Percentiles rank a stretch among this genome's conserved stretches.
Conservation (phyloP, 2,329 filamentous ascomycete genomes). For the Trichoderma pleuroti region DNA sequence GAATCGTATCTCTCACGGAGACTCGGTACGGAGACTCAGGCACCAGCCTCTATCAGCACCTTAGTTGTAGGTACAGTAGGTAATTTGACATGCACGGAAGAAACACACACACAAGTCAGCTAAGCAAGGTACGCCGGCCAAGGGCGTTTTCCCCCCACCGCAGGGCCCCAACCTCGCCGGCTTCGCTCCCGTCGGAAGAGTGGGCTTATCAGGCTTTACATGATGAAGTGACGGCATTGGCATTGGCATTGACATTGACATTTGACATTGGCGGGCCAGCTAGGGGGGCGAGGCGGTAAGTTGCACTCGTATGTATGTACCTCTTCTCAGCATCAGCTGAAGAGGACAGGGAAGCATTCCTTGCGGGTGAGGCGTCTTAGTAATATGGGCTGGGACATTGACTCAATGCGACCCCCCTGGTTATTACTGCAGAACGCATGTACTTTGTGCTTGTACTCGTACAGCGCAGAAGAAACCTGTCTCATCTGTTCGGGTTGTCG, state of each 20-base stretch:
- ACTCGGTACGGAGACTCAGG: not conserved
- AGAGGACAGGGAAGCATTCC: not conserved
- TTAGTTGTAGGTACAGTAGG: not conserved
- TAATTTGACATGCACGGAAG: not conserved
- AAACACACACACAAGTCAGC: not conserved
- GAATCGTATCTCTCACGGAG: not conserved
- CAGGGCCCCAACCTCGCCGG: not conserved
- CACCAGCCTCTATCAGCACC: not conserved
- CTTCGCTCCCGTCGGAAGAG: conserved; percentile 2
- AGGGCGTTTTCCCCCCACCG: conserved; percentile 7
- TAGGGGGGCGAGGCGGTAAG: not conserved
- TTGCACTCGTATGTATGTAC: not conserved
- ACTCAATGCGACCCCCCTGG: not conserved
- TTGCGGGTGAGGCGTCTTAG: not conserved
- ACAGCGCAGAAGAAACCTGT: not conserved
- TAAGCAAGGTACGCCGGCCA: not conserved
- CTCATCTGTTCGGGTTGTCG: not conserved
- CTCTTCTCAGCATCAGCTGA: conserved; percentile 1
- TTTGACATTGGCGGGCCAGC: not conserved
- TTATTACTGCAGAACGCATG: not conserved
- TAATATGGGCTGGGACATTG: not conserved
- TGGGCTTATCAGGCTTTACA: conserved; percentile 18
- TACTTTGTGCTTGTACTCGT: not conserved
- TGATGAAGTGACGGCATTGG: conserved; percentile 19
- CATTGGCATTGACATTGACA: no score